These are phyloP conservation scores for Aspergillus sp. DNA, from an alignment of 2,329 filamentous ascomycete species.

Conservation along the genomic window DNA sequence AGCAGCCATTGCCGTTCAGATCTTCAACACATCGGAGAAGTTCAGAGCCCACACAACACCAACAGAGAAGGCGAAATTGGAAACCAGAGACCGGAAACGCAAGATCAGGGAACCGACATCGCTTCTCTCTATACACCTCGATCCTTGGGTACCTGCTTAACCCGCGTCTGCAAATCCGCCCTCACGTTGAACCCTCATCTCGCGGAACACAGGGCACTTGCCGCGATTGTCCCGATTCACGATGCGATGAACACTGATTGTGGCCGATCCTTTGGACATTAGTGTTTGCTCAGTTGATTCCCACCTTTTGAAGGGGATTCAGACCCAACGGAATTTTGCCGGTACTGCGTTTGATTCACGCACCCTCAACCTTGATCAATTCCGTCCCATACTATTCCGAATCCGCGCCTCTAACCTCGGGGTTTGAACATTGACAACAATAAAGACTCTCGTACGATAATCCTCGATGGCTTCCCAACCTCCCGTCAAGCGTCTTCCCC, in stretches of 20 bases:
- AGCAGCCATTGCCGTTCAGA: background rate
- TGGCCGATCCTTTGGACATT: constrained; percentile 14
- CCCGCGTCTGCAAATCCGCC: background rate
- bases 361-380: background rate
- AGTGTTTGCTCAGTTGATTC: background rate
- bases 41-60: background rate
- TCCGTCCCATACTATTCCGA: background rate
- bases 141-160: background rate
- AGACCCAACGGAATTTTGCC: background rate
- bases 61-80: background rate
- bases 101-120: background rate
- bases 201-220: background rate
- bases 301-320: background rate
- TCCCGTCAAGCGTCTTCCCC: constrained; percentile 29
- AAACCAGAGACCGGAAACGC: background rate
- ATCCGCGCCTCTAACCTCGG: background rate
- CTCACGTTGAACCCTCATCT: background rate
- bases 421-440: background rate
- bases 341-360: background rate
- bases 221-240: constrained; percentile 11
- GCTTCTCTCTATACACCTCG: background rate
- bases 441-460: background rate
- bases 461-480: constrained; percentile 29
- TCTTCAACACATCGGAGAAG: background rate
- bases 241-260: constrained; percentile 20